Evolutionary conservation across 441 rosid genomes (phyloP), one percentile per base, ranked within the genome.

Genomic region (Kokia cookei): DNA sequence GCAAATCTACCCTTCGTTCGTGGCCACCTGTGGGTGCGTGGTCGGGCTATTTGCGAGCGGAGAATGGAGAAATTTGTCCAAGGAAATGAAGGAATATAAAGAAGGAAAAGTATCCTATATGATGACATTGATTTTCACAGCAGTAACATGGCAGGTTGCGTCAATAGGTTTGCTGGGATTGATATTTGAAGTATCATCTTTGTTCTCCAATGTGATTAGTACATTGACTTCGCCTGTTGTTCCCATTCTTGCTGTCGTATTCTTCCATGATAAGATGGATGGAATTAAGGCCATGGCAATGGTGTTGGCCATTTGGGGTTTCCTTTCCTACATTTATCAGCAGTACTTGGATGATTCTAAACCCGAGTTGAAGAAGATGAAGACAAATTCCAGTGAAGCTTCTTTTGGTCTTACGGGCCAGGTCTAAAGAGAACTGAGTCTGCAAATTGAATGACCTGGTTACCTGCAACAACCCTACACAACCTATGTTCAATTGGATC

Each of bases 271-370:
- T 10, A 83, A 84, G 77, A 84, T 87, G 88, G 77, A 82, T 61
- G 89, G 87, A 5, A 68, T 83, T 19, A 89, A 89, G 82, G 84
- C 63, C 32, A 76, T 85, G 19, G 87, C 88, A 3, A 58, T 89
- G 88, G 7, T 85, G 72, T 22, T 87, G 80, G 91, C 89, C 3
- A 42, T 87, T 14, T 83, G 88, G 91, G 91, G 90, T 12, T 89
- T 86, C 29, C 51, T 77, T 66, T 89, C 91, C 17, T 89, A 89
- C 65, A 40, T 83, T 6, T 89, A 84, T 72, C 89, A 85, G 76
- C 86, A 89, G 72, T 78, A 87, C 73, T 53, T 87, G 1, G 91
- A 86, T 37, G 88, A 84, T 17, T 43, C 37, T 1, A 72, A 75
- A 70, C 40, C 82, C 43, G 74, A 74, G 64, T 5, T 53, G 53